A percentile compares a stretch with the other conserved stretches of the same genome.
phyloP scores from a whole-genome alignment of 805 yeast species.

The Tetrapisispora iriomotensis region DNA sequence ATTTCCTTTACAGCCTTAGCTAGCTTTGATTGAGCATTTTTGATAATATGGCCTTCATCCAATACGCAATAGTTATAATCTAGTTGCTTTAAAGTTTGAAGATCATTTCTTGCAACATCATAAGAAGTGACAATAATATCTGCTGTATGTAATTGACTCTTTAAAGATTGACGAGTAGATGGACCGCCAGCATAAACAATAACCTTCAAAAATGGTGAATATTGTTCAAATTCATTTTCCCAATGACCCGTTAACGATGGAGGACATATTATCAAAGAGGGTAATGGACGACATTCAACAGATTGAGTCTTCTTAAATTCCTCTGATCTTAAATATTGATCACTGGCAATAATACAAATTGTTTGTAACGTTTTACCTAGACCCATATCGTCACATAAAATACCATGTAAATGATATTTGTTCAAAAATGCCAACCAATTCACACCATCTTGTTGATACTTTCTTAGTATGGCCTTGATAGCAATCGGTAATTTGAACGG shows the following conservation, averaged over 20 bases:
- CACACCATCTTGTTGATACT: slow-evolving; percentile 96
- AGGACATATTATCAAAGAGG: slow-evolving; percentile 87
- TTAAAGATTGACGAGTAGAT: slow-evolving; percentile 47
- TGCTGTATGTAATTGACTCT: slow-evolving; percentile 41
- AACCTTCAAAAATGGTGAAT: slow-evolving; percentile 77
- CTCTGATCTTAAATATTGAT: slow-evolving; percentile 76
- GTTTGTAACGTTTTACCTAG: slow-evolving; percentile 95
- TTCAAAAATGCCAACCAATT: slow-evolving; percentile 96
- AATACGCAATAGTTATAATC: slow-evolving; percentile 90
- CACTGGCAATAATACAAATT: slow-evolving; percentile 93
- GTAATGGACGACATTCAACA: slow-evolving; percentile 61
- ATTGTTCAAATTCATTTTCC: slow-evolving; percentile 89
- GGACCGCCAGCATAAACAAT: slow-evolving; percentile 94
- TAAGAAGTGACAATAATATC: slow-evolving; percentile 92
- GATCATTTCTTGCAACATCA: slow-evolving; percentile 92
- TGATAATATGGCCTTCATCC: slow-evolving; percentile 97
- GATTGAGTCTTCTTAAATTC: slow-evolving; percentile 50
- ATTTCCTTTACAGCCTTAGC: slow-evolving; percentile 79
- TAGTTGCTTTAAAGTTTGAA: slow-evolving; percentile 44
- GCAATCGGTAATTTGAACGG: slow-evolving; percentile 84
- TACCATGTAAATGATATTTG: slow-evolving; percentile 92
- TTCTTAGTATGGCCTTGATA: slow-evolving; percentile 84
- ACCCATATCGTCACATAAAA: slow-evolving; percentile 99
- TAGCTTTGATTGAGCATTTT: slow-evolving; percentile 79
- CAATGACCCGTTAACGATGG: slow-evolving; percentile 98